phyloP scores from a whole-genome alignment of 2,329 filamentous ascomycete species.

The Karstenula rhodostoma region DNA sequence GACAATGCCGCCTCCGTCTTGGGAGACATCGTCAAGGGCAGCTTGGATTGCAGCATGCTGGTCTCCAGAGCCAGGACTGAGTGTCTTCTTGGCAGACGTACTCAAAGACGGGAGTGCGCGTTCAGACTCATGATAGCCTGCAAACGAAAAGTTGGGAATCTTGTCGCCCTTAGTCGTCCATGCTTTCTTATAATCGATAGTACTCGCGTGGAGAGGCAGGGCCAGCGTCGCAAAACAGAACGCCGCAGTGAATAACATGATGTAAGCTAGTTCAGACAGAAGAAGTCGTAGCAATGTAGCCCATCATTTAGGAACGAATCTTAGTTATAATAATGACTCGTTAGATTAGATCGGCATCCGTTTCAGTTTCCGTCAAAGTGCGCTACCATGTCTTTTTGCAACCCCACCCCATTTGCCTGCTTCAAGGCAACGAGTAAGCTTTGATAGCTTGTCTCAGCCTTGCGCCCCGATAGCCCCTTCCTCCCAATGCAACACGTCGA shows the following conservation, averaged over 20 bases:
- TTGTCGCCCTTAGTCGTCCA: slow-evolving; percentile 18
- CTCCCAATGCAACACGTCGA: neutral
- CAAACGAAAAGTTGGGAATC: slow-evolving; percentile 17
- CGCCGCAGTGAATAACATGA: neutral
- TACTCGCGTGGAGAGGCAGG: slow-evolving; percentile 1
- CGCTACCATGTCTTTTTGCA: neutral
- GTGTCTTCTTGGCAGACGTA: slow-evolving; percentile 10
- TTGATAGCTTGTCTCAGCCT: neutral
- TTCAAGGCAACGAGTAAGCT: neutral
- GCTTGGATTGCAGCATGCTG: slow-evolving; percentile 15
- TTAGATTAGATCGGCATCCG: neutral
- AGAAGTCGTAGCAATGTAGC: neutral
- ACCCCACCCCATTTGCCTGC: neutral
- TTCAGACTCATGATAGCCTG: slow-evolving; percentile 16
- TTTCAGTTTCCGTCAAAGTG: neutral
- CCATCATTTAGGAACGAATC: neutral
- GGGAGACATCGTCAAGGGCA: slow-evolving; percentile 16
- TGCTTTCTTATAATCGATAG: slow-evolving; percentile 17
- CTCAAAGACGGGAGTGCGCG: slow-evolving; percentile 6
- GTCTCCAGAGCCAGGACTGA: slow-evolving; percentile 14
- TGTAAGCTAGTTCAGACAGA: neutral
- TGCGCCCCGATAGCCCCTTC: neutral
- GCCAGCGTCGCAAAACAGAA: slow-evolving; percentile 1
- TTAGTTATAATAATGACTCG: too few relatives aligned
- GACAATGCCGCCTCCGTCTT: slow-evolving; percentile 15